Evolutionary conservation across 1,284 basidiomycete genomes (phyloP), one percentile per base, ranked within the genome.

Genomic region (Leccinum glutinopallens): DNA sequence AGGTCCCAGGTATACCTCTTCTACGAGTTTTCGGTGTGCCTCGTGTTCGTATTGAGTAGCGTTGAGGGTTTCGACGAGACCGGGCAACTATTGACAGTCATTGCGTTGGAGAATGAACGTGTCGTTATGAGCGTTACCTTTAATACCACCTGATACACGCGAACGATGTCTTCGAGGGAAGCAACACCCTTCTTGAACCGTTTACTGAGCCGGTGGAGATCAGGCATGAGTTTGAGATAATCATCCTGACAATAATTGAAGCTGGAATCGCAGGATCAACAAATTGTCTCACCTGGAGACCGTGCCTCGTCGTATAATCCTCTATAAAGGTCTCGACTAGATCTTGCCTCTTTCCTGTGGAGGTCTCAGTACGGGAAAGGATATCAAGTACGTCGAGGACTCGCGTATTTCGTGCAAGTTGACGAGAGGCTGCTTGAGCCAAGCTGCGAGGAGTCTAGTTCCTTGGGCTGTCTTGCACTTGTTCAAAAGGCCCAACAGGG

Each of bases 401-500:
- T 69, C 68, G 93, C 93, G 80, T 68, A 99, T 99, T 72, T 96
- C 92, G 71, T 98, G 96, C 22, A 94, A 79, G 75, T 98, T 98
- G 51, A 98, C 89, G 33, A 99, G 80, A 2, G 97, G 97, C 77
- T 99, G 97, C 77, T 98, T 98, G 62, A 99, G 81, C 97, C 97
- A 99, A 64, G 91, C 91, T 0, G 89, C 92, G 2, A 99, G 83
- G 63, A 98, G 77, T 62, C 97, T 82, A n/a, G 93, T 90, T 0
- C 97, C 97, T 76, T 99, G 97, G 0, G 93, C 90, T 1, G 97
- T 99, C 78, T 97, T 97, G 83, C 97, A 98, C 70, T 92, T 92
- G 76, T 99, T 98, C 67, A 99, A 77, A 22, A 98, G 80, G 0
- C 96, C 96, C 64, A 94, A 90, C 5, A 99, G 76, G 22, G 94